Evolutionary conservation across 306 rosid genomes (phyloP).

Genomic region (Cucumis melo): DNA sequence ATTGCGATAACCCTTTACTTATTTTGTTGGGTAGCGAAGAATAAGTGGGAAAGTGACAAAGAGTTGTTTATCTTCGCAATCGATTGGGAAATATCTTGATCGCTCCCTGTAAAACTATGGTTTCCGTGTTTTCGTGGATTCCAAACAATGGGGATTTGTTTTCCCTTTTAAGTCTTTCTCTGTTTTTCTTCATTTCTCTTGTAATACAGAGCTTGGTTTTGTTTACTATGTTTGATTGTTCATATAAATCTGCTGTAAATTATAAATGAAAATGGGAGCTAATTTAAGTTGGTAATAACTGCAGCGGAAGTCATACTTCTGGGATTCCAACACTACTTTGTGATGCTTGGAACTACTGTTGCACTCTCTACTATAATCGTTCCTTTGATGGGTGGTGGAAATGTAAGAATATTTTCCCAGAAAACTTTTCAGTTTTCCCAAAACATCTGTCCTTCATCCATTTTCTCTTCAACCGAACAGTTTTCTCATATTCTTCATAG

Average conservation of each 20-base stretch:
- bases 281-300: not conserved
- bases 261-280: not conserved
- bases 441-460: not conserved
- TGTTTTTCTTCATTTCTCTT: not conserved
- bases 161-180: not conserved
- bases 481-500: slow-evolving; percentile 11
- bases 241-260: not conserved
- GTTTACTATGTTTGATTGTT: not conserved
- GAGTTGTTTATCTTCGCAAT: not conserved
- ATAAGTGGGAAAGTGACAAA: not conserved
- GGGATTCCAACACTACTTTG: slow-evolving; percentile 74
- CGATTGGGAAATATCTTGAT: not conserved
- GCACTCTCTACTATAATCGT: slow-evolving; percentile 45
- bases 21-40: not conserved
- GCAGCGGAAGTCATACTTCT: slow-evolving; percentile 62
- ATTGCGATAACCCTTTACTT: not conserved
- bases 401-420: slow-evolving; percentile 29
- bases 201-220: not conserved
- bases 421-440: not conserved
- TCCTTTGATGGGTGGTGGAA: slow-evolving; percentile 84
- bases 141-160: not conserved
- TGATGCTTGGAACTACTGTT: slow-evolving; percentile 65
- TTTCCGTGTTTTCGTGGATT: not conserved
- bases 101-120: not conserved
- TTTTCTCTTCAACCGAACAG: not conserved